These are phyloP conservation scores for Pleurotus tuber-regium DNA, from an alignment of 768 basidiomycete genomes.

Conservation along the genomic window DNA sequence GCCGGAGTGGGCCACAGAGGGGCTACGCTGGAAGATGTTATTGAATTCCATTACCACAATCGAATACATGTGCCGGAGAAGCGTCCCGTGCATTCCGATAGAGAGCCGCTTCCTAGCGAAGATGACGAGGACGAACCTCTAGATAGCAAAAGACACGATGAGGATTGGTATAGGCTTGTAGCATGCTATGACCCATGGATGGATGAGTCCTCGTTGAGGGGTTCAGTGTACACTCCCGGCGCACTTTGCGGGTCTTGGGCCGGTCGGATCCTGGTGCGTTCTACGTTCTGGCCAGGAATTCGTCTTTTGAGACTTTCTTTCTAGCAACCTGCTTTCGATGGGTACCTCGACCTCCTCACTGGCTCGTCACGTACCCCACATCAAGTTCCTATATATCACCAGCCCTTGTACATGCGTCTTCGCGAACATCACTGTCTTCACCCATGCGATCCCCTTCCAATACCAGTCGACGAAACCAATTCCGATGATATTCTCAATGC, in stretches of 20 bases:
- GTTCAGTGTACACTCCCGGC: conserved; percentile 41
- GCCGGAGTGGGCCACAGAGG: conserved; percentile 26
- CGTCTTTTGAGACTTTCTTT: conserved; percentile 9
- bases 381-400: conserved; percentile 26
- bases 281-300: not conserved
- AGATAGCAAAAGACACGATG: conserved; percentile 32
- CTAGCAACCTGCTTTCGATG: conserved; percentile 20
- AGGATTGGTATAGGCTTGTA: conserved; percentile 47
- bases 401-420: conserved; percentile 38
- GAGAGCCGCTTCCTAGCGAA: conserved; percentile 4
- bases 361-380: conserved; percentile 22
- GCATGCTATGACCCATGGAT: conserved; percentile 38
- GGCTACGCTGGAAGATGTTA: conserved; percentile 39
- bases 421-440: conserved; percentile 46
- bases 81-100: conserved; percentile 11
- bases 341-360: conserved; percentile 19
- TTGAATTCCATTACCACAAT: conserved; percentile 33
- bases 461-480: conserved; percentile 30
- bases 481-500: conserved; percentile 44
- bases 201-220: conserved; percentile 34
- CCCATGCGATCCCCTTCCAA: conserved; percentile 32
- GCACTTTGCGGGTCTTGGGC: conserved; percentile 43
- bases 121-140: conserved; percentile 16
- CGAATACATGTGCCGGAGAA: conserved; percentile 30
- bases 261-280: conserved; percentile 43